Base-by-base conservation (phyloP, 2,329 filamentous ascomycete species). In the Rhinocladiella similis region DNA sequence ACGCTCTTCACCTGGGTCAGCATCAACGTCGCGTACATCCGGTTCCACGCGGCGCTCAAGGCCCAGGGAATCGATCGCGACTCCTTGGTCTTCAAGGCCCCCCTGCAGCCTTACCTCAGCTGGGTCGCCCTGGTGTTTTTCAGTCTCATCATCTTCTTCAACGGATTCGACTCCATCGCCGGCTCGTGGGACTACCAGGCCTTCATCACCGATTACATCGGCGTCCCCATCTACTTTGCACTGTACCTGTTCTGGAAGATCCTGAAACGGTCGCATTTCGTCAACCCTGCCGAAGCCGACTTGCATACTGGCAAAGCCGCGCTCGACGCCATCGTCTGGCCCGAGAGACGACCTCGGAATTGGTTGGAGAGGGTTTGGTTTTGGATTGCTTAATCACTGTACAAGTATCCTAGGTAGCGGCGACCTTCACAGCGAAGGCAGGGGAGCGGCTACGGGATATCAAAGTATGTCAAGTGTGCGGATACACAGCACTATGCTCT, bases 1-100 rank as follows among this genome's bases (percentile, higher is more conserved):
- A 56, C 38, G 13, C 54, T 89, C 18, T 83, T 89, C 72, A 86
- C 86, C 68, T 91, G 86, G 72, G 79, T 80, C 36, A 82, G 83
- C 63, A 88, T 89, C 70, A 84, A 82, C 68, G 77, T 85, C 29
- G 85, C 88, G 0, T 92, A 90, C 68, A 71, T 92, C 46, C 82
- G 80, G 60, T 93, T 90, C 72, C 78, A 87, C 69, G 83, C 84
- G 25, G 89, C 89, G 0, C 79, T 88, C 52, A 74, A 79, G 27
- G 86, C 80, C 0, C 89, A 92, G 66, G 87, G 87, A 0, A 77
- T 91, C 20, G 81, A 84, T 63, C 81, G 88, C 5, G 79, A 84
- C 36, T 77, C 78, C 0, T 73, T 92, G 16, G 87, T 88, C 0
- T 91, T 89, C 75, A 84, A 80, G 59, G 83, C 85, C 0, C 80